Evolutionary conservation across 257 asterid genomes (phyloP).

Genomic region (Solanum sejunctum): DNA sequence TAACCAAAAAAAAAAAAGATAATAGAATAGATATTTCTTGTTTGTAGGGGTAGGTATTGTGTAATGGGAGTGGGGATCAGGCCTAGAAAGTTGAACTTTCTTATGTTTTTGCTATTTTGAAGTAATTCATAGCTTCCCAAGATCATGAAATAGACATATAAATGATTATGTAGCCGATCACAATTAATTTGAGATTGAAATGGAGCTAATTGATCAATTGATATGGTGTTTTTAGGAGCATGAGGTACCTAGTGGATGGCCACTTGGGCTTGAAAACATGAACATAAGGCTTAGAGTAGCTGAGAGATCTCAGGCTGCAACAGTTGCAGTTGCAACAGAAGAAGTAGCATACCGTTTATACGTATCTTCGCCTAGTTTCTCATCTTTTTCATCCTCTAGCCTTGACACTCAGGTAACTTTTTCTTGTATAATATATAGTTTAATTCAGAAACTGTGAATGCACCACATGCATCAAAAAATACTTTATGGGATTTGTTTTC

Average conservation of each 20-base stretch:
- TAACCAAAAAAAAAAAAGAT: neutral
- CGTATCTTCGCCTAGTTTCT: conserved; percentile 28
- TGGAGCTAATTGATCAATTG: neutral
- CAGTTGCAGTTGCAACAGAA: neutral
- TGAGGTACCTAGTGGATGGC: conserved; percentile 46
- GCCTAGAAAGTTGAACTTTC: neutral
- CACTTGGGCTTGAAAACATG: conserved; percentile 55
- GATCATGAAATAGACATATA: neutral
- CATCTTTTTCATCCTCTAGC: conserved; percentile 51
- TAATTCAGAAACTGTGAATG: neutral
- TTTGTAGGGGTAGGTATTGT: neutral
- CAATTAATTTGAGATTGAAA: neutral
- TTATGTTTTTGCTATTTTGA: neutral
- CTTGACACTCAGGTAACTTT: conserved; percentile 42
- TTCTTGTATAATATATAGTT: neutral
- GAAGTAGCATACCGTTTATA: neutral
- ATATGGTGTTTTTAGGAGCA: conserved; percentile 1
- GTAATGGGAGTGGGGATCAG: neutral
- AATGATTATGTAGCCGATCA: neutral
- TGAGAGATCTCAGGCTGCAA: neutral
- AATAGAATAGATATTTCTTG: neutral
- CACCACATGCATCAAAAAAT: neutral
- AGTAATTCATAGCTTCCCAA: neutral
- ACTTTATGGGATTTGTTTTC: neutral
- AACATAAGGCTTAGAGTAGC: conserved; percentile 18